Conservation (phyloP, 768 basidiomycete genomes). For the Lactifluus volemus region DNA sequence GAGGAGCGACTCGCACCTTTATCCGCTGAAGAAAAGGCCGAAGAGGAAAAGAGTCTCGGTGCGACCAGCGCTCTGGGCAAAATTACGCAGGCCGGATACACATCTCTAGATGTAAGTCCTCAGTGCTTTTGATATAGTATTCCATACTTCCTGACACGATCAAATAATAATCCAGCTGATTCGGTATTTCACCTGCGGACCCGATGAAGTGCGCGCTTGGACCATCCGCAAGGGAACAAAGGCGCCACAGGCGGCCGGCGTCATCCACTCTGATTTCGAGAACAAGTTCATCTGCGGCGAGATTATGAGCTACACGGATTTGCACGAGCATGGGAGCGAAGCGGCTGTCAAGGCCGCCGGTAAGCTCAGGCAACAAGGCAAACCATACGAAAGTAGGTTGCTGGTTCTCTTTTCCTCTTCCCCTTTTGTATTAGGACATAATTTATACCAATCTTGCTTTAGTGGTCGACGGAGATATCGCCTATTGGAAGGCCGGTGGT, state of each 20-base stretch:
- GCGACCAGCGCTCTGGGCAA: conserved; percentile 74
- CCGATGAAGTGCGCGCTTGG: conserved; percentile 96
- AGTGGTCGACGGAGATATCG: conserved; percentile 89
- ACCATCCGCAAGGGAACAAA: conserved; percentile 91
- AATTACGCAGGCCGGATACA: conserved; percentile 92
- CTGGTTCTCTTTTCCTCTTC: conserved; percentile 8
- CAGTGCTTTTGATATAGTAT: conserved; percentile 11
- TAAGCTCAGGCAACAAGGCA: conserved; percentile 92
- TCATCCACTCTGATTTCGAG: conserved; percentile 98
- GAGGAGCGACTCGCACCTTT: conserved; percentile 78
- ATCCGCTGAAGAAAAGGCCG: conserved; percentile 54
- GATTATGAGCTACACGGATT: conserved; percentile 87
- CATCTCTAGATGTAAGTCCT: conserved; percentile 73
- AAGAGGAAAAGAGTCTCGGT: conserved; percentile 66
- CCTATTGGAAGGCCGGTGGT: conserved; percentile 82
- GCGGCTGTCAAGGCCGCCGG: conserved; percentile 89
- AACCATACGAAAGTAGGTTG: conserved; percentile 83
- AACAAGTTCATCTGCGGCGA: conserved; percentile 97
- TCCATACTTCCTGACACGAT: neutral
- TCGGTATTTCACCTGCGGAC: conserved; percentile 96
- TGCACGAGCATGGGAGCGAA: conserved; percentile 89
- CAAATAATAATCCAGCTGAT: conserved; percentile 49
- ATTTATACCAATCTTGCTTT: neutral
- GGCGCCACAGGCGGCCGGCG: conserved; percentile 95
- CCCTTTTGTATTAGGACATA: neutral